Evolutionary conservation across 129 eudicot genomes (phyloP), one percentile per base, ranked within the genome.

Genomic region (Tagetes erecta): DNA sequence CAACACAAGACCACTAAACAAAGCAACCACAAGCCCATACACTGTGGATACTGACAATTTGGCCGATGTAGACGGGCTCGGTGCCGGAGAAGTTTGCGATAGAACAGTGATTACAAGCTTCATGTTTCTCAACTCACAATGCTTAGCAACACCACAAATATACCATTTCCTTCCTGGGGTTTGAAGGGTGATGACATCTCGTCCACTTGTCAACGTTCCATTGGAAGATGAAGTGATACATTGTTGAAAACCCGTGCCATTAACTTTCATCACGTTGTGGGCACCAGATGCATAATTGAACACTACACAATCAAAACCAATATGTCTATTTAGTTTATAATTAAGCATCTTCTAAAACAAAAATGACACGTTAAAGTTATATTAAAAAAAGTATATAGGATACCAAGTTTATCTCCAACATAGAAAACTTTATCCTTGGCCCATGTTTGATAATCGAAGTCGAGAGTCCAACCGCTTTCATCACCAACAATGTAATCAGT

Each of bases 91-190:
- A 0, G 51, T 10, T 38, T 75, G 57, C 3, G 79, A 72, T 37
- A 20, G 33, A 41, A 82, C 86, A 0, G 49, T 62, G 71, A 82
- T 78, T 40, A 50, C 45, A 50, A 82, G 80, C 53, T 82, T 82
- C 80, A 72, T 74, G 52, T 56, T 78, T 35, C 81, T 81, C 27
- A 5, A 6, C n/a, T 47, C 79, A 38, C 87, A 85, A 6, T 82
- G 83, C 5, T 72, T 53, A 31, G 72, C 82, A 0, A 85, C 82
- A n/a, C 86, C 84, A 64, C 85, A 83, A 62, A 86, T 60, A 69
- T 86, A 86, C 87, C 87, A 86, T 60, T 83, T 86, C 5, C 55
- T 76, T 64, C 85, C 90, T 0, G 87, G 83, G 6, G 75, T 76
- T 20, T 68, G 40, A 53, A 86, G 83, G 53, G 85, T 45, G 51